Percentiles rank a stretch among this genome's conserved stretches.
Evolutionary conservation across 257 asterid species (phyloP).

Genomic region (Solanum microdontum): DNA sequence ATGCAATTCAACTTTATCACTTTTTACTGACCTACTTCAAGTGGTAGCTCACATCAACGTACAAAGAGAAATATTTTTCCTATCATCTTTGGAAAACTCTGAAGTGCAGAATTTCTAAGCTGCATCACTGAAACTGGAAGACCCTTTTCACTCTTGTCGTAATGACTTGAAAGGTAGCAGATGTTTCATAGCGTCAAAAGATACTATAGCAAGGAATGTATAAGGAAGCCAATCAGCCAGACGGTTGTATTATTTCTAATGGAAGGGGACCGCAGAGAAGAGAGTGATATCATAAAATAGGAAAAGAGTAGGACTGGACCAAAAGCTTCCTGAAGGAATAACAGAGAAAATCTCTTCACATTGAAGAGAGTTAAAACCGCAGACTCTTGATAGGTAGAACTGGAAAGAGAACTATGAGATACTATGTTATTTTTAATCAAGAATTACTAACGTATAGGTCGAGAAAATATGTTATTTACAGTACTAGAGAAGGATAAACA

Average conservation of each 20-base stretch:
- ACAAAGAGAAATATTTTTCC: neutral
- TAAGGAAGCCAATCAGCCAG: neutral
- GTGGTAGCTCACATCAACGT: neutral
- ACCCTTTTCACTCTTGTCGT: neutral
- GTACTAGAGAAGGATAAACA: neutral
- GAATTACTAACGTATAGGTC: neutral
- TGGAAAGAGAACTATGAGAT: neutral
- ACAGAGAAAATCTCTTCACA: neutral
- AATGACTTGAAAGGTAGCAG: neutral
- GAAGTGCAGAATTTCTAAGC: neutral
- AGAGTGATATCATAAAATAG: neutral
- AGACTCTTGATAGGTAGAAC: neutral
- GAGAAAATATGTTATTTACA: neutral
- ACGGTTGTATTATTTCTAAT: neutral
- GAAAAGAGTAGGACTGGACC: neutral
- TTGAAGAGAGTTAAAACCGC: neutral
- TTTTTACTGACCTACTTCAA: neutral
- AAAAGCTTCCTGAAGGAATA: neutral
- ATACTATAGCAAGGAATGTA: neutral
- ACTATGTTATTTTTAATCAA: neutral
- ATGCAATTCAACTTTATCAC: neutral
- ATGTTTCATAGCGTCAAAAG: neutral
- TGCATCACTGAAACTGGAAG: neutral
- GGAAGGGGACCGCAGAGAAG: neutral
- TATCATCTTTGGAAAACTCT: neutral